These are phyloP conservation scores for Astragalus glycyphyllos DNA, from an alignment of 306 rosid species.

Conservation along the genomic window DNA sequence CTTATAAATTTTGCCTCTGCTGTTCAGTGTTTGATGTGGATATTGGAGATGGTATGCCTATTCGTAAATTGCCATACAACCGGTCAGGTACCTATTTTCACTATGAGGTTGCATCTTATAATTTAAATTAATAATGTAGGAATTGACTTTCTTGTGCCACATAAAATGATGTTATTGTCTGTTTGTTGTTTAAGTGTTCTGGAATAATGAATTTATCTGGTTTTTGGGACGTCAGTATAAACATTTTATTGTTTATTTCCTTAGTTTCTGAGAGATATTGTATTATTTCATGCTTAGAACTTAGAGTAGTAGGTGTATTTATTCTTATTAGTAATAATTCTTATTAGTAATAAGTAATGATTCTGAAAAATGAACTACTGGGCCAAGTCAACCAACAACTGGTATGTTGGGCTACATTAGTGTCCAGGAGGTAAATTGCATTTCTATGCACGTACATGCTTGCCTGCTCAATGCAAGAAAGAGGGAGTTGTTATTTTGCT, in stretches of 20 bases:
- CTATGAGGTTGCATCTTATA: conserved; percentile 8
- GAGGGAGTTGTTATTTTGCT: not conserved
- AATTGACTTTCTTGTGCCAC: conserved; percentile 32
- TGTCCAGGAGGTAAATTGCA: conserved; percentile 29
- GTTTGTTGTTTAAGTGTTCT: conserved; percentile 2
- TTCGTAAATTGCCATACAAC: conserved; percentile 90
- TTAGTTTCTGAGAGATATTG: not conserved
- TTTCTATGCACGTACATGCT: not conserved
- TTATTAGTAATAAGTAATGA: conserved; percentile 17
- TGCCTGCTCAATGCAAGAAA: not conserved
- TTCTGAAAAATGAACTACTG: conserved; percentile 8
- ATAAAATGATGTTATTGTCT: conserved; percentile 30
- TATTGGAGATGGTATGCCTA: conserved; percentile 95
- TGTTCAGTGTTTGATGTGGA: conserved; percentile 92
- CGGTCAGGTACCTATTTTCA: conserved; percentile 66
- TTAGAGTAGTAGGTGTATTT: conserved; percentile 15
- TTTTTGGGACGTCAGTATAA: conserved; percentile 19
- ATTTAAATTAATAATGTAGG: conserved; percentile 20
- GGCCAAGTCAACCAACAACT: conserved; percentile 13
- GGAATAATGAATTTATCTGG: conserved; percentile 14
- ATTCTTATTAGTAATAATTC: conserved; percentile 20
- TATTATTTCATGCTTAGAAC: conserved; percentile 18
- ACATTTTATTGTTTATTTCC: conserved; percentile 32
- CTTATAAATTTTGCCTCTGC: conserved; percentile 35
- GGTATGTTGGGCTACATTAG: conserved; percentile 13